These are phyloP conservation scores for Crithidia sp. DNA, from an alignment of 208 protist species.

Conservation along the genomic window DNA sequence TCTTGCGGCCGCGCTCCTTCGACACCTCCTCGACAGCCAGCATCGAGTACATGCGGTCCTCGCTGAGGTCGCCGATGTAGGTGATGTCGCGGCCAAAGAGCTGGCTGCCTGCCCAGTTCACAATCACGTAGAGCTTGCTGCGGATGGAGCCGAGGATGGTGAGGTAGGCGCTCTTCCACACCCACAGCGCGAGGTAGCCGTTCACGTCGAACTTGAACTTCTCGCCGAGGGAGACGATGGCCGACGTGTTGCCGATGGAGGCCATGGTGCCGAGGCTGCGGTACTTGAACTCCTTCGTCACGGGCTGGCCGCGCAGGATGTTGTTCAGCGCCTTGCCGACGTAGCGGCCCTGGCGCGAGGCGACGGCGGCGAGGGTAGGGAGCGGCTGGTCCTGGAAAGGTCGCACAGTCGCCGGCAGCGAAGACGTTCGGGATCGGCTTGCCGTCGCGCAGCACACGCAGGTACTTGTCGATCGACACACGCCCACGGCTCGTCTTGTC, in stretches of 20 bases:
- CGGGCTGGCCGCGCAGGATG: slow-evolving; percentile 31
- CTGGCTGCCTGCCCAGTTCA: slow-evolving; percentile 82
- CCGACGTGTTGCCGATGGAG: slow-evolving; percentile 67
- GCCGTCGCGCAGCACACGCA: slow-evolving; percentile 71
- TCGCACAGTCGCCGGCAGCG: slow-evolving; percentile 86
- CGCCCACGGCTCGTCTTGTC: slow-evolving; percentile 75
- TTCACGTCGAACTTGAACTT: slow-evolving; percentile 64
- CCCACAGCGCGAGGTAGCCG: slow-evolving; percentile 77
- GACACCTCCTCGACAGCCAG: slow-evolving; percentile 71
- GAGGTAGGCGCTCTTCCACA: slow-evolving; percentile 90
- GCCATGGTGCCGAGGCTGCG: slow-evolving; percentile 85
- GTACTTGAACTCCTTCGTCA: slow-evolving; percentile 67
- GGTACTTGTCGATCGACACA: slow-evolving; percentile 71
- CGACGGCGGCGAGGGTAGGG: slow-evolving; percentile 80
- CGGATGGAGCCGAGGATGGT: slow-evolving; percentile 83
- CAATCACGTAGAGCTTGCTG: slow-evolving; percentile 83
- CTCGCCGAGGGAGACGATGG: slow-evolving; percentile 75
- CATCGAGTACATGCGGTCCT: slow-evolving; percentile 67
- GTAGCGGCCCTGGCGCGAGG: slow-evolving; percentile 82
- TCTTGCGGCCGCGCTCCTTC: slow-evolving; percentile 54
- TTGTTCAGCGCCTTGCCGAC: slow-evolving; percentile 77
- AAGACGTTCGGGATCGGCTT: slow-evolving; percentile 80
- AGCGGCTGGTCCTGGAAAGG: slow-evolving; percentile 62
- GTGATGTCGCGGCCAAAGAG: slow-evolving; percentile 88
- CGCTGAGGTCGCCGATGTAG: slow-evolving; percentile 83